Evolutionary conservation across 306 rosid genomes (phyloP).

Genomic region (Prunus fruticosa): DNA sequence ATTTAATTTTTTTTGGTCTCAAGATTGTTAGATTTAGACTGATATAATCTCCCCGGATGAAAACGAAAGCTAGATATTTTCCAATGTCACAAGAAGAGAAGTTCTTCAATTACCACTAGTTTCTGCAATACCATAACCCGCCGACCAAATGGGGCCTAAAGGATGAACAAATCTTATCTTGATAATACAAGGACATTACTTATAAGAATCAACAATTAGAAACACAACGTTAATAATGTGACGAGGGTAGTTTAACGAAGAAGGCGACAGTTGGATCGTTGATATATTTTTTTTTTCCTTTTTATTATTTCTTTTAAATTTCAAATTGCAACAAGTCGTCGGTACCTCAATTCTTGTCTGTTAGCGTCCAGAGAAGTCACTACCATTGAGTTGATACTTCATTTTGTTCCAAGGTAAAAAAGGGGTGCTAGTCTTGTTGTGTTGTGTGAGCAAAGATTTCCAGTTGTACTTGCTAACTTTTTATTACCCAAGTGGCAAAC

Average conservation of each 20-base stretch:
- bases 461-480: background rate
- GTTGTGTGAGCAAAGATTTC: background rate
- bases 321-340: background rate
- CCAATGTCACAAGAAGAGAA: background rate
- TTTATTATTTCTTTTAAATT: no score
- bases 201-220: background rate
- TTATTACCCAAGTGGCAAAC: no score
- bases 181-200: background rate
- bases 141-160: background rate
- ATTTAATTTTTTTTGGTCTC: background rate
- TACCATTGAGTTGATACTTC: no score
- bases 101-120: background rate
- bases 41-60: background rate
- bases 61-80: no score
- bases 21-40: background rate
- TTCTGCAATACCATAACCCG: background rate
- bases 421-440: background rate
- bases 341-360: background rate
- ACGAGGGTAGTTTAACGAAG: background rate
- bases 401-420: background rate
- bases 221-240: background rate
- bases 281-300: background rate
- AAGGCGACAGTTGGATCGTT: background rate
- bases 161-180: background rate
- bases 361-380: background rate